Percentiles rank a stretch among this genome's conserved stretches.
Evolutionary conservation across 306 rosid genomes (phyloP).

Genomic region (Vigna nakashimae): DNA sequence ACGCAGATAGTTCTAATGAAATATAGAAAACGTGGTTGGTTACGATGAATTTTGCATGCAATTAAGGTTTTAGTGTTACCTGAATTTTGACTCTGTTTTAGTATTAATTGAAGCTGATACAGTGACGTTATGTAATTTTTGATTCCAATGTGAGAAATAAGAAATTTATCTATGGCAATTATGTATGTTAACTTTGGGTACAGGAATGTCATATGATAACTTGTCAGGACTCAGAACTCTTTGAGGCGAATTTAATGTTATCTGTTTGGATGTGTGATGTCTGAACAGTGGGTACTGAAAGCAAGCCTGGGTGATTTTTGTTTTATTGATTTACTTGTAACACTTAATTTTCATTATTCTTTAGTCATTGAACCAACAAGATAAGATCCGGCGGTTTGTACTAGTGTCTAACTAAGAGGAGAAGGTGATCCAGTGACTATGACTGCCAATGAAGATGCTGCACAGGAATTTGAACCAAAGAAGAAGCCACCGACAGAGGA

Average conservation of each 20-base stretch:
- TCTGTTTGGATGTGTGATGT: neutral
- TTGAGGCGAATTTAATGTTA: neutral
- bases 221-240: neutral
- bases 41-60: neutral
- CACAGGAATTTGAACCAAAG: slow-evolving; percentile 59
- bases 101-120: slow-evolving; percentile 6
- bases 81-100: slow-evolving; percentile 14
- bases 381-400: no score
- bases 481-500: slow-evolving; percentile 80
- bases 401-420: no score
- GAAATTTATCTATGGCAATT: neutral
- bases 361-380: neutral
- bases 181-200: neutral
- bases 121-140: neutral
- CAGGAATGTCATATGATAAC: no score
- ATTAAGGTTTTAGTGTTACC: neutral
- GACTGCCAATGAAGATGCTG: slow-evolving; percentile 56
- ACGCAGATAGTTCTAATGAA: neutral
- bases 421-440: slow-evolving; percentile 43
- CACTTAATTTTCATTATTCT: neutral
- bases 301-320: slow-evolving; percentile 16
- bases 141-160: neutral
- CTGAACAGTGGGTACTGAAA: neutral
- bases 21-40: neutral
- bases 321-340: slow-evolving; percentile 18